A percentile compares a stretch with the other conserved stretches of the same genome.
Evolutionary conservation across 345 rosid genomes (phyloP).

Genomic region (Linum trigynum): DNA sequence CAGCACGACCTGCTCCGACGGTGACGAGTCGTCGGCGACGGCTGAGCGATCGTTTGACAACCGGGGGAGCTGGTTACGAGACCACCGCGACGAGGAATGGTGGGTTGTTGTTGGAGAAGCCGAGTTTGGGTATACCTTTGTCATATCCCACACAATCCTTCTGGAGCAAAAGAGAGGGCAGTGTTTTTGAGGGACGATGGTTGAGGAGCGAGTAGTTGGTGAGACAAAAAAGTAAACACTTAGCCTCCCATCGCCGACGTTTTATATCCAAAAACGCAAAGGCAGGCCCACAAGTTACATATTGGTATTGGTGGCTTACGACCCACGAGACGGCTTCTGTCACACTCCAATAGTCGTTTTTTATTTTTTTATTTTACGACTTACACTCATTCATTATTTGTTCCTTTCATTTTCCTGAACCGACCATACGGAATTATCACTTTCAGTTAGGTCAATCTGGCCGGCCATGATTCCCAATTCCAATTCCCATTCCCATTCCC

Average conservation of each 20-base stretch:
- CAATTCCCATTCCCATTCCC: too few relatives aligned
- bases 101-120: slow-evolving; percentile 9
- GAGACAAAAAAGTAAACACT: background rate
- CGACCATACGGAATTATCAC: too few relatives aligned
- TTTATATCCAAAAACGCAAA: too few relatives aligned
- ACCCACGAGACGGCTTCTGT: too few relatives aligned
- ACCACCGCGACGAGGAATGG: background rate
- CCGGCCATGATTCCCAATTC: too few relatives aligned
- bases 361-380: too few relatives aligned
- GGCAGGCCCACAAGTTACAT: too few relatives aligned
- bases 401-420: too few relatives aligned
- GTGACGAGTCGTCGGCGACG: slow-evolving; percentile 7
- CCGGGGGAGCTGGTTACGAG: background rate
- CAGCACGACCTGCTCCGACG: slow-evolving; percentile 22
- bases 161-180: background rate
- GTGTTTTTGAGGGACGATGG: background rate
- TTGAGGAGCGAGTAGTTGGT: background rate
- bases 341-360: too few relatives aligned
- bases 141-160: slow-evolving; percentile 26
- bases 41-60: background rate
- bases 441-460: too few relatives aligned
- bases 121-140: slow-evolving; percentile 63
- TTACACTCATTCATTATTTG: too few relatives aligned
- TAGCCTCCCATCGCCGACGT: background rate
- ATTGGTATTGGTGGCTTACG: too few relatives aligned